Base-by-base conservation (phyloP, 768 basidiomycete genomes). In the Heimioporus sp. region DNA sequence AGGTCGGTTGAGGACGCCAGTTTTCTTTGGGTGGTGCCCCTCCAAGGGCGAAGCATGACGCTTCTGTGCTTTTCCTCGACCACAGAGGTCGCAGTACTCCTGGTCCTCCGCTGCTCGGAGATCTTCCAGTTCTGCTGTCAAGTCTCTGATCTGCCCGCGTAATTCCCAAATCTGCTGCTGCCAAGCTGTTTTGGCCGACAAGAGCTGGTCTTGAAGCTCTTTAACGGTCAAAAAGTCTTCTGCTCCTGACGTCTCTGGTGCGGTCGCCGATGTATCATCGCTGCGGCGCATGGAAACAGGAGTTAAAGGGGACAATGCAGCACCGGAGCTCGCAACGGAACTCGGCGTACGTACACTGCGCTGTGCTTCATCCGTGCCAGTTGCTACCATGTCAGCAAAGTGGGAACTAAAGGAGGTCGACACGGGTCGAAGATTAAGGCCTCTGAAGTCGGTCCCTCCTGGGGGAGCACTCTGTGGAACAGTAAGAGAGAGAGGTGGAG, bases 331-430 rank as follows among this genome's bases (percentile, higher is more conserved):
- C 15, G 57, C 50, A 12, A 71, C 53, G 34, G 82, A 79, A 46
- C 78, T 81, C 11, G 81, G 78, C 2, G 82, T 81, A 50, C 76
- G 76, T 1, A 70, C 60, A 47, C 80, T 81, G 16, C 70, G 63
- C 10, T 73, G 70, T 6, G 68, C 66, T 31, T 73, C 58, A 46
- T 48, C 59, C 30, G 53, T 58, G 4, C 57, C 31, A 40, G 57
- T 58, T 46, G 66, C 52, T 16, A 79, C 66, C 51, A 75, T 68
- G 21, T 76, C 75, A 10, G 77, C 74, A 60, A 91, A 87, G 24
- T 87, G 82, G 10, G 81, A 72, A 61, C 86, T 86, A 66, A 92
- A 92, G 39, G 85, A 73, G 2, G 83, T 82, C 19, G 90, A 92
- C 16, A 91, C 75, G 3, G 90, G 90, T 15, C 90, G 80, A 46